These are phyloP conservation scores for Thalassiosira tumida DNA, from an alignment of 352 stramenopile genomes.

Conservation along the genomic window DNA sequence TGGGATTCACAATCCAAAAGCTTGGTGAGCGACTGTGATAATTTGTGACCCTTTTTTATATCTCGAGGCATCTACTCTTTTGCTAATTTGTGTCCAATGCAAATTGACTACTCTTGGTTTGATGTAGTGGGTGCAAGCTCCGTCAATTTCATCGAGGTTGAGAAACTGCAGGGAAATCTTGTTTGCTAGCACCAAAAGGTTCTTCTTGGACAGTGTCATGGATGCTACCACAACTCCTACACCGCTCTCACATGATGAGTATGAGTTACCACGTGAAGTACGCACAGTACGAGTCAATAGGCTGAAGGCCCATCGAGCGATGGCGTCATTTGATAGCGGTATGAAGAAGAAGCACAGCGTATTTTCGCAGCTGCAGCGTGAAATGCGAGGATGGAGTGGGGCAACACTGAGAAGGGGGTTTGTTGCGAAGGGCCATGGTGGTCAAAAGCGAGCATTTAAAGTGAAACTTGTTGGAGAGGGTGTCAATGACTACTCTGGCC, in stretches of 20 bases:
- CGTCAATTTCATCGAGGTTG: slow-evolving; percentile 84
- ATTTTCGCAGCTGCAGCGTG: slow-evolving; percentile 97
- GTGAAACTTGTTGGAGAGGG: slow-evolving; percentile 99
- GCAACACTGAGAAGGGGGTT: slow-evolving; percentile 95
- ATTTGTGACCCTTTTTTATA: neutral
- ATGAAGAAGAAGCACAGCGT: slow-evolving; percentile 93
- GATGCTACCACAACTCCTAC: slow-evolving; percentile 96
- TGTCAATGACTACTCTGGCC: slow-evolving; percentile 99
- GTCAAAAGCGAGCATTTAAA: slow-evolving; percentile 98
- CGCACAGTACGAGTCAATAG: slow-evolving; percentile 98
- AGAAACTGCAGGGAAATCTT: slow-evolving; percentile 83
- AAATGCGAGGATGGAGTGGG: slow-evolving; percentile 95
- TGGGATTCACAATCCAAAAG: slow-evolving; percentile 74
- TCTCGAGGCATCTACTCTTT: neutral
- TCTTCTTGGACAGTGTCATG: slow-evolving; percentile 95
- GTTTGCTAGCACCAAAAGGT: slow-evolving; percentile 93
- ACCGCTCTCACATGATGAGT: slow-evolving; percentile 97
- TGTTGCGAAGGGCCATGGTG: slow-evolving; percentile 97
- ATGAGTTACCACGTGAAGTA: slow-evolving; percentile 98
- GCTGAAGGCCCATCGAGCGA: slow-evolving; percentile 94
- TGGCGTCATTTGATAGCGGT: slow-evolving; percentile 82
- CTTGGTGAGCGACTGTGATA: slow-evolving; percentile 58
- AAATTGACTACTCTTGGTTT: slow-evolving; percentile 6
- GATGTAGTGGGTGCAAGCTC: slow-evolving; percentile 84
- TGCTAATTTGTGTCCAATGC: slow-evolving; percentile 17